Base-by-base conservation (phyloP, 208 protist genomes). In the Trypanosoma mega region DNA sequence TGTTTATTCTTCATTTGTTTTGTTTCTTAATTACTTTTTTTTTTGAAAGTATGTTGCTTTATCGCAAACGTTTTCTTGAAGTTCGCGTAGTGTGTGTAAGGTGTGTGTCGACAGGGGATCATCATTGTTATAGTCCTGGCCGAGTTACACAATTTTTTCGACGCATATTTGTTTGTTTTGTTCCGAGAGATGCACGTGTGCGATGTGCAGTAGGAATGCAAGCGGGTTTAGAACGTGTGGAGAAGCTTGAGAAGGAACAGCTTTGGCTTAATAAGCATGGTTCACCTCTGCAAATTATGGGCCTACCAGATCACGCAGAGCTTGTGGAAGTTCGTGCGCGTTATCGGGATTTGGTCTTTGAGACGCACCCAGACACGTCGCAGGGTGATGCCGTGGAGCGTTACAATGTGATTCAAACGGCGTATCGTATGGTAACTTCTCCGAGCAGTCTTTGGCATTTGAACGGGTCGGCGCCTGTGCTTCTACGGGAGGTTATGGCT, bases 221-320 rank as follows among this genome's bases (percentile, higher is more conserved):
- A 47, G 55, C 36, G 0, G 76, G 83, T 0, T 80, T 93, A 80
- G 78, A 87, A 64, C 69, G 78, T 26, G 63, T 78, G 0, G 80
- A 80, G 27, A 48, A 49, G 43, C 26, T 93, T 34, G 82, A 93
- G 68, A 55, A 54, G 51, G 74, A 93, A 51, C 78, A 87, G 68
- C 63, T 79, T 64, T 93, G 86, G 83, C 63, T 93, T 7, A 44
- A 63, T 61, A 72, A 55, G 54, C 86, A 93, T 61, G 86, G 83
- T 34, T 93, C 86, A 0, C 86, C 86, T 4, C 74, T 93, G 41
- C 67, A 59, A 2, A 76, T 93, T 20, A 77, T 93, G 78, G 86
- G 86, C n/a, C 76, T 93, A 14, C 86, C 86, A 1, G 82, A 90
- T 53, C 81, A 93, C 59, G 82, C 86, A 1, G 78, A 86, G 41